phyloP scores from a whole-genome alignment of 331 rosid species.

The Telfairia occidentalis region DNA sequence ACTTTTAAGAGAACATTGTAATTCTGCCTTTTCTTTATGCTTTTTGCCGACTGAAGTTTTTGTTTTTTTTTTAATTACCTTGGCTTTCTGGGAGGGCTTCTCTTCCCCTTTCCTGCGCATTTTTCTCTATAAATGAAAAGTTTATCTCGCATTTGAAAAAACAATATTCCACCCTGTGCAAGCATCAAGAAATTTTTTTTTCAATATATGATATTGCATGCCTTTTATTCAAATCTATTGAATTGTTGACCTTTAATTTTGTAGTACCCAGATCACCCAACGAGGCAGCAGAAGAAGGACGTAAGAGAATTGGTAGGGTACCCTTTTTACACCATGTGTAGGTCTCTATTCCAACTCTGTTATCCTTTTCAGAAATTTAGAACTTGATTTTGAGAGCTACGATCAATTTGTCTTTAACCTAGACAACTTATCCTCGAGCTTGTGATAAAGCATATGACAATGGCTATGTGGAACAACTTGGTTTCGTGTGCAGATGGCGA shows the following conservation, averaged over 20 bases:
- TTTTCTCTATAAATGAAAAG: background rate
- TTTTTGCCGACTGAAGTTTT: background rate
- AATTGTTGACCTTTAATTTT: slow-evolving; percentile 1
- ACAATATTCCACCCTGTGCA: background rate
- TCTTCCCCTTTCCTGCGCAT: background rate
- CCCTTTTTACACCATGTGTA: background rate
- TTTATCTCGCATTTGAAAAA: background rate
- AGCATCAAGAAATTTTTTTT: background rate
- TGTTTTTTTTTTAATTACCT: background rate
- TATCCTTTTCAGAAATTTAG: background rate
- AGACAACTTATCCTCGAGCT: background rate
- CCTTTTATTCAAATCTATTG: background rate
- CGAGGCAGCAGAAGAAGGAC: slow-evolving; percentile 96
- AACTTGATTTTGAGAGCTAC: background rate
- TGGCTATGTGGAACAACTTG: background rate
- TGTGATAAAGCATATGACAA: background rate
- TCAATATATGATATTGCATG: background rate
- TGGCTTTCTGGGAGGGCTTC: background rate
- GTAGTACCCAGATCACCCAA: slow-evolving; percentile 89
- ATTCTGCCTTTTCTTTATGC: background rate
- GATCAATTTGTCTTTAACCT: background rate
- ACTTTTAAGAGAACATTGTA: background rate
- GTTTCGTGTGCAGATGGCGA: slow-evolving; percentile 47
- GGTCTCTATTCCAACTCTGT: slow-evolving; percentile 15
- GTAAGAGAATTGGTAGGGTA: slow-evolving; percentile 71